Evolutionary conservation across 2,329 filamentous ascomycete species (phyloP).

Genomic region (Paraphaeosphaeria sporulosa): DNA sequence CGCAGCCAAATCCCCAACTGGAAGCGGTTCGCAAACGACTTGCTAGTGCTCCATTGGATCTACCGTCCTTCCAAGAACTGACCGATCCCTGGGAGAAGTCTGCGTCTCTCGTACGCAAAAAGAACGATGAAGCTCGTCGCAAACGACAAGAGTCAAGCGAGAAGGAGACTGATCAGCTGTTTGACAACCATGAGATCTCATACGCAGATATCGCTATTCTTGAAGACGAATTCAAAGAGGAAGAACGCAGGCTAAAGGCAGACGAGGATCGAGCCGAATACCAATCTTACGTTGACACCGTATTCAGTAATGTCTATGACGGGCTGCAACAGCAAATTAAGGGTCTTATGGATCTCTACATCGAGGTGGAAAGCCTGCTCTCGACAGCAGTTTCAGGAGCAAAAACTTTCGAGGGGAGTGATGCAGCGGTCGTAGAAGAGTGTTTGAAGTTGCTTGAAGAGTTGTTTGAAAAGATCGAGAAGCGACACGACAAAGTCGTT

Average conservation of each 20-base stretch:
- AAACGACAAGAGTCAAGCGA: slow-evolving; percentile 61
- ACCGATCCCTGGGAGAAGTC: slow-evolving; percentile 55
- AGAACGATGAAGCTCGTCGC: slow-evolving; percentile 58
- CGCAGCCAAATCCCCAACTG: slow-evolving; percentile 27
- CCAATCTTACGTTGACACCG: slow-evolving; percentile 57
- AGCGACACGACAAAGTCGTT: slow-evolving; percentile 58
- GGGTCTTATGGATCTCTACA: slow-evolving; percentile 56
- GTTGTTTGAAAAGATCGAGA: slow-evolving; percentile 58
- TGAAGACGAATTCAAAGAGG: slow-evolving; percentile 63
- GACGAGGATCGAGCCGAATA: slow-evolving; percentile 62
- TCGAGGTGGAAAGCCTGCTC: slow-evolving; percentile 40
- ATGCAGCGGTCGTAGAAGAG: slow-evolving; percentile 28
- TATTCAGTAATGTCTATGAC: slow-evolving; percentile 60
- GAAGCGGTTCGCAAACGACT: slow-evolving; percentile 30
- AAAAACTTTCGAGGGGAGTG: slow-evolving; percentile 25
- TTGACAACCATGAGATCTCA: slow-evolving; percentile 64
- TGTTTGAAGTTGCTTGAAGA: slow-evolving; percentile 47
- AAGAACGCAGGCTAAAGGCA: slow-evolving; percentile 59
- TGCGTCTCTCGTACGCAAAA: slow-evolving; percentile 53
- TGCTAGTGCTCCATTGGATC: slow-evolving; percentile 25
- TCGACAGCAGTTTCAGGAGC: slow-evolving; percentile 34
- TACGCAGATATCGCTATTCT: slow-evolving; percentile 64
- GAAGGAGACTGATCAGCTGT: slow-evolving; percentile 60
- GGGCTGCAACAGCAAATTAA: slow-evolving; percentile 60
- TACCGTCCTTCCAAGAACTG: slow-evolving; percentile 30